Base-by-base conservation (phyloP, 2,329 filamentous ascomycete genomes). In the Ophiostoma angusticollis region DNA sequence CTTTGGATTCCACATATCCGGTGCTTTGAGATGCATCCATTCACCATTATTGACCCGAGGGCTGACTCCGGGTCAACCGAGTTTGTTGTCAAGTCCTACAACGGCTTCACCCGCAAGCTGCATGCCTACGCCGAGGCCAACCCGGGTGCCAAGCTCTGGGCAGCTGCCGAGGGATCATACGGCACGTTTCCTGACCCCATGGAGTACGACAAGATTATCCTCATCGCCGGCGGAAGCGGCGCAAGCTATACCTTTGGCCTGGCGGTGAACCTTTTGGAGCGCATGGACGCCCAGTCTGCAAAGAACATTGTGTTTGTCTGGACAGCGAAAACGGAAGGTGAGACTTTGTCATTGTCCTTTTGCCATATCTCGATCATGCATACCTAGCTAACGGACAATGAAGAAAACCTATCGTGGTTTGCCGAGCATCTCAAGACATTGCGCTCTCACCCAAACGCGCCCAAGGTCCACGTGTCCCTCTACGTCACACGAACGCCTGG, bases 1-100 rank as follows among this genome's bases (percentile, higher is more conserved):
- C 54, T 80, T 22, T 80, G 73, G 72, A 65, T 80, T 6, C 77
- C 76, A 0, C 58, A 58, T 5, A 63, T 80, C 34, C 67, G 74
- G 9, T 47, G 59, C 2, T 57, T 69, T 14, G 70, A 80, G 54
- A 74, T 68, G 2, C 77, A 81, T 45, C 75, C 75, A 0, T 80
- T 80, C 47, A 79, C 74, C 2, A 70, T 79, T 35, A 68, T 69
- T 17, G 55, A 62, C 17, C 63, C 60, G 13, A 21, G 31, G 8
- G 25, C 31, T 2, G 21, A 18, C 19, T 14, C 25, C n/a, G 54
- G 65, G 23, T 67, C 70, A 0, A 50, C 73, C 22, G 72, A 78
- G 55, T 72, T 79, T 35, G 64, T 78, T 17, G 64, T 78, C 37
- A 63, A 67, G 35, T 65, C 72, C 0, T 64, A 72, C 45, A 64